These are phyloP conservation scores for Solanum etuberosum DNA, from an alignment of 257 asterid genomes.

Conservation along the genomic window DNA sequence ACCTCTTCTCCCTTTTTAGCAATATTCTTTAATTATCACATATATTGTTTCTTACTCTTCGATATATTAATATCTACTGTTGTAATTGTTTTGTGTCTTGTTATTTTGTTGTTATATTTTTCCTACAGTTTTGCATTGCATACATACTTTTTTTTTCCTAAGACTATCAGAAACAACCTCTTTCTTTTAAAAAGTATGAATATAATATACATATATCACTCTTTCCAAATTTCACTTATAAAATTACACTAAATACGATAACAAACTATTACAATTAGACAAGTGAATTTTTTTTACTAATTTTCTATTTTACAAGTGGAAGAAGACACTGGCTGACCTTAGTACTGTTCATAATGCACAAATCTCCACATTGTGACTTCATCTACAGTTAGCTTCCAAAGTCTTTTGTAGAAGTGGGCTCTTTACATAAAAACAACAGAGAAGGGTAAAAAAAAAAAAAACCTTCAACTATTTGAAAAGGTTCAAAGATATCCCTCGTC, in stretches of 20 bases:
- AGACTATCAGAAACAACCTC: accelerated
- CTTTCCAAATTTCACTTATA: too few species aligned
- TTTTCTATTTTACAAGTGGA: neutral
- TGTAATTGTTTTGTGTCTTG: neutral
- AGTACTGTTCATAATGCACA: neutral
- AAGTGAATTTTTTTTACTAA: neutral
- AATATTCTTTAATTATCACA: neutral
- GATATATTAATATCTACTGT: too few species aligned
- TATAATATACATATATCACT: too few species aligned
- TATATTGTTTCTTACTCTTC: neutral
- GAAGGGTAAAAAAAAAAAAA: too few species aligned
- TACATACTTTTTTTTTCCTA: neutral
- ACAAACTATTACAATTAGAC: neutral
- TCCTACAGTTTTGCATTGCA: neutral
- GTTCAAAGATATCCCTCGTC: too few species aligned
- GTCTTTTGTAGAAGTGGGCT: neutral
- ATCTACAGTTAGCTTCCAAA: neutral
- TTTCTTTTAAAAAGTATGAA: accelerated
- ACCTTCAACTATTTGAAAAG: too few species aligned
- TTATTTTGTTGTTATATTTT: too few species aligned
- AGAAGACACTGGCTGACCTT: neutral
- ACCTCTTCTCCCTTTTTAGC: too few species aligned
- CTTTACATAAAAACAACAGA: neutral
- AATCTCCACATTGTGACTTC: constrained; percentile 2
- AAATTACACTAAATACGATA: neutral